Evolutionary conservation across 2,329 filamentous ascomycete species (phyloP).

Genomic region (Hymenoscyphus fructigenus): DNA sequence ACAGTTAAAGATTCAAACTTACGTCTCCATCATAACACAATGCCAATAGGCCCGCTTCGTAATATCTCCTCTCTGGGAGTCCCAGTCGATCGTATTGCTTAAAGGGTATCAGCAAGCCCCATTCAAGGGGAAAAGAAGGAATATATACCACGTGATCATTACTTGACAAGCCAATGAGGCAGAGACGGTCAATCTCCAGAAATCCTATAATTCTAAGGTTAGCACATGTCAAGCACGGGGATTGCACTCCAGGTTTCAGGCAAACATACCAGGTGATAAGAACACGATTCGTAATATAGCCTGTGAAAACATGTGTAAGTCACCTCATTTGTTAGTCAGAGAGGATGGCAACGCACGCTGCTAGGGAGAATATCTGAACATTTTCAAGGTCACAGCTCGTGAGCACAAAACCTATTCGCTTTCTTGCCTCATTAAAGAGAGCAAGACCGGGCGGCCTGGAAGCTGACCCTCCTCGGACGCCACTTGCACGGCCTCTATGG

Average conservation of each 20-base stretch:
- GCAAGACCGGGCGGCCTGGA: conserved; percentile 55
- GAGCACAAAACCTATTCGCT: conserved; percentile 56
- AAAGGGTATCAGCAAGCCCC: conserved; percentile 12
- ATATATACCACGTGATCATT: conserved; percentile 51
- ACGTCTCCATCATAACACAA: conserved; percentile 56
- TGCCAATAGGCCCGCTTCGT: conserved; percentile 57
- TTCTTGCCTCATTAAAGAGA: conserved; percentile 62
- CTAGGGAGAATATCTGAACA: conserved; percentile 56
- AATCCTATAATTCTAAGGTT: conserved; percentile 46
- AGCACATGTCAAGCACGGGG: conserved; percentile 12
- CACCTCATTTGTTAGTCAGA: background rate
- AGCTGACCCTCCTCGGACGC: conserved; percentile 51
- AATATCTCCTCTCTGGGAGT: conserved; percentile 49
- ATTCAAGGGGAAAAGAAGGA: conserved; percentile 6
- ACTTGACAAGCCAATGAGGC: conserved; percentile 59
- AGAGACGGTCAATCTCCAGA: conserved; percentile 56
- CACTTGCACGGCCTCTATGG: conserved; percentile 48
- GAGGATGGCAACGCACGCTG: conserved; percentile 45
- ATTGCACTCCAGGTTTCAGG: background rate
- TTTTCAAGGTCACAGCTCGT: conserved; percentile 57
- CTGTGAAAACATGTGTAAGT: conserved; percentile 34
- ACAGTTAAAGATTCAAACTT: conserved; percentile 21
- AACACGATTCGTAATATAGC: conserved; percentile 54
- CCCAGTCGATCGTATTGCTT: conserved; percentile 46
- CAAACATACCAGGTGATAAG: conserved; percentile 47